phyloP scores from a whole-genome alignment of 768 basidiomycete genomes.

The Lactarius pseudohatsudake region DNA sequence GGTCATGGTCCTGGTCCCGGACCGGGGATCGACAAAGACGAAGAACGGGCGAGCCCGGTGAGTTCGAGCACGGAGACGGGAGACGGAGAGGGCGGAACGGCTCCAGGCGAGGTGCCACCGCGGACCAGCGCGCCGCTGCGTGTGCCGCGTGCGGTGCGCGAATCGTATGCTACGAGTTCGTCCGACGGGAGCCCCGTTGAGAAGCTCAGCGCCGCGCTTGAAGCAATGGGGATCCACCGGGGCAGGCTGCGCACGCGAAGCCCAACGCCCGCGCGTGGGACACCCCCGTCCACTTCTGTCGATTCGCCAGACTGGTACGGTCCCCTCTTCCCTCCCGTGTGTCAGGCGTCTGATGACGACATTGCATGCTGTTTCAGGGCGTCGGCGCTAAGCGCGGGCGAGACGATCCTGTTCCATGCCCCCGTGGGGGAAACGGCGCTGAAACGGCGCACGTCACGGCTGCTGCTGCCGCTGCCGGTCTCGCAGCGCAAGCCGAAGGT shows the following conservation, averaged over 20 bases:
- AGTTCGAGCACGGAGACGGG: constrained; percentile 8
- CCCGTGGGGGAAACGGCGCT: constrained; percentile 54
- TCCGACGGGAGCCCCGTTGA: constrained; percentile 50
- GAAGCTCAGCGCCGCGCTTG: constrained; percentile 38
- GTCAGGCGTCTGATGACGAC: not conserved
- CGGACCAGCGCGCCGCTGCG: constrained; percentile 31
- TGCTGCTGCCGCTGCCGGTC: constrained; percentile 50
- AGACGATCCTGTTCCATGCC: constrained; percentile 51
- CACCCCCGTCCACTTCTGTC: constrained; percentile 8
- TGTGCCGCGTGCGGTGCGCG: constrained; percentile 32
- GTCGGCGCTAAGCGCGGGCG: constrained; percentile 44
- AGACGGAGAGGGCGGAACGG: constrained; percentile 16
- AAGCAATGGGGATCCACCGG: constrained; percentile 41
- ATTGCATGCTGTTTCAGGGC: constrained; percentile 29
- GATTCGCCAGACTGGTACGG: constrained; percentile 48
- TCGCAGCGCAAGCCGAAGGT: constrained; percentile 50
- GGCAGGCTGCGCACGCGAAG: constrained; percentile 53
- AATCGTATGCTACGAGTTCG: constrained; percentile 45
- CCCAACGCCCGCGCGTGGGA: constrained; percentile 49
- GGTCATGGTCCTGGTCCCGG: not conserved
- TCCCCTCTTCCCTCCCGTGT: not conserved
- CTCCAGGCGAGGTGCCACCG: not conserved
- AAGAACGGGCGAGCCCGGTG: constrained; percentile 10
- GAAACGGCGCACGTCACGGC: constrained; percentile 55
- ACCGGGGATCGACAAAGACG: not conserved